Evolutionary conservation across 768 basidiomycete species (phyloP), one percentile per base, ranked within the genome.

Genomic region (Mrakia frigida): DNA sequence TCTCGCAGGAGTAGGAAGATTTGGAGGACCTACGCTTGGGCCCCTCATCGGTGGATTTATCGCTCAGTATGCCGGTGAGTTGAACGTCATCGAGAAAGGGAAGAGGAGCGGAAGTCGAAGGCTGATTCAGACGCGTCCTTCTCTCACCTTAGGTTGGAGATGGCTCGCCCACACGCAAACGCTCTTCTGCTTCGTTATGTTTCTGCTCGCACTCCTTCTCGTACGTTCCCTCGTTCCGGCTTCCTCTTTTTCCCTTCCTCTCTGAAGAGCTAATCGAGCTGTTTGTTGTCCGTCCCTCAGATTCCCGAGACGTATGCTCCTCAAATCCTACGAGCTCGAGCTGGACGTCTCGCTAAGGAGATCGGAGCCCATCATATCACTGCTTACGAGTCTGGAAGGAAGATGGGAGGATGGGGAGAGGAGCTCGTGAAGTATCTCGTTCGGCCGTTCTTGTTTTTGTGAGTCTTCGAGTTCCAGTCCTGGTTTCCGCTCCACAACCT

Each of bases 281-380:
- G 52, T 21, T 31, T 21, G 13, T 37, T 33, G 1, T 61, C 10
- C 9, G 46, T 35, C 56, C 1, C 28, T 18, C 35, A 39, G 37
- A 33, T 74, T 11, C 75, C 75, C 28, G 75, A 77, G 31, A 77
- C 75, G 21, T 77, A 77, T 61, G 61, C 70, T 2, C 75, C 75
- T 3, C 46, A 50, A 0, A 63, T 77, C 46, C 75, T 77, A 9
- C 59, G 71, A 18, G 10, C 31, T 14, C 70, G 71, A 4, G 75
- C 75, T 18, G 31, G 65, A 16, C 18, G 3, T 35, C 75, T 77
- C 50, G 75, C 75, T 1, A 31, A 65, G 18, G 39, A 23, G n/a
- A 13, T 77, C 23, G 65, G 65, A 16, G 75, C 70, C 28, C 70
- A 60, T 3, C 75, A 77, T 70, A 61, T 77, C 70, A 77, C 75